Conservation (phyloP, 148 eudicot genomes). For the Rhododendron henanense region DNA sequence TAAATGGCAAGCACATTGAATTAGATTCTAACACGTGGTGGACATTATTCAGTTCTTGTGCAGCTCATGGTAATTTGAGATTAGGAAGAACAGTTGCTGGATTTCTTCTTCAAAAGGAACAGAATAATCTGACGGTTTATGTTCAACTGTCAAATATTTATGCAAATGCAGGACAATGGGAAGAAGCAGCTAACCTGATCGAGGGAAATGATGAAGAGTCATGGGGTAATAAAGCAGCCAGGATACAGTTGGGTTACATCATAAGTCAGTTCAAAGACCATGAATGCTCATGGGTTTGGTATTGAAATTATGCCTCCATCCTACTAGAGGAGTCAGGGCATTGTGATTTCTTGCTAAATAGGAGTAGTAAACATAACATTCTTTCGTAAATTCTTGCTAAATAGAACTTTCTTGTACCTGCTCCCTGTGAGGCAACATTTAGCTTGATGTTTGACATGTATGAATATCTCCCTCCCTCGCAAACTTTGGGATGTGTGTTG, state of each 20-base stretch:
- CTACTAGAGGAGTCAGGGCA: too few species aligned
- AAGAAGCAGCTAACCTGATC: slow-evolving; percentile 54
- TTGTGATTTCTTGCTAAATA: too few species aligned
- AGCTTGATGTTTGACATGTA: too few species aligned
- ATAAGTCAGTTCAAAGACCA: not conserved
- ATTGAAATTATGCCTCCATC: not conserved
- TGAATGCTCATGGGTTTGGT: too few species aligned
- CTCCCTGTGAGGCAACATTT: too few species aligned
- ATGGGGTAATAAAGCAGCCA: slow-evolving; percentile 57
- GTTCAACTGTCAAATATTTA: slow-evolving; percentile 68
- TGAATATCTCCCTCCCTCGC: too few species aligned
- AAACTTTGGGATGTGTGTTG: too few species aligned
- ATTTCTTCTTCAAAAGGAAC: slow-evolving; percentile 45
- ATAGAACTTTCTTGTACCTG: too few species aligned
- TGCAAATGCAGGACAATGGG: slow-evolving; percentile 78
- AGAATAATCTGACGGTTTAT: slow-evolving; percentile 50
- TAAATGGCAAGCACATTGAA: slow-evolving; percentile 23
- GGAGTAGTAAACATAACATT: too few species aligned
- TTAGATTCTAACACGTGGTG: slow-evolving; percentile 57
- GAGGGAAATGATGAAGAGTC: slow-evolving; percentile 57
- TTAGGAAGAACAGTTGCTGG: slow-evolving; percentile 62
- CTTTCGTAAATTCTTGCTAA: too few species aligned
- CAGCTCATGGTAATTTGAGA: slow-evolving; percentile 53
- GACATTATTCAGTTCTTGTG: slow-evolving; percentile 75
- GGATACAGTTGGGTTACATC: slow-evolving; percentile 66